Base-by-base conservation (phyloP, 306 rosid species). In the Malus sieversii region DNA sequence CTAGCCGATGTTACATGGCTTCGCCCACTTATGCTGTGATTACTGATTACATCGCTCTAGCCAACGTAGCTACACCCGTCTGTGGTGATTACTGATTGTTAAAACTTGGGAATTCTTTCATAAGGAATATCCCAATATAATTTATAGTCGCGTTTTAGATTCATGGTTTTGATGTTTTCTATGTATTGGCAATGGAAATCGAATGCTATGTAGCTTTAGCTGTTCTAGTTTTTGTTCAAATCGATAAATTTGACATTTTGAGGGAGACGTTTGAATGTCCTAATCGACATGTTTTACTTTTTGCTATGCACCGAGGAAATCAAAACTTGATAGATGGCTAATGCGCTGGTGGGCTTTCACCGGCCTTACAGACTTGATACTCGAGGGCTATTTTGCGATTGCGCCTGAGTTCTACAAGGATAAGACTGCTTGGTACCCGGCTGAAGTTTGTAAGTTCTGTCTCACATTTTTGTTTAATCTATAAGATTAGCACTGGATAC, bases 261-360 rank as follows among this genome's bases (percentile, higher is more conserved):
- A 44, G 42, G 62, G 38, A 44, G 42, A 65, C 80, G 32, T 5
- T 11, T n/a, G 13, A 42, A 6, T 73, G 27, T 75, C 75, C 73
- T 79, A 42, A 60, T 64, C 66, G 45, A 10, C 33, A 6, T 79
- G 48, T 33, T 57, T 72, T 58, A 42, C 62, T 52, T 66, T 77
- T 71, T 48, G 12, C 13, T 27, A 5, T 70, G 12, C 80, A 25
- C 76, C 76, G 40, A 95, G 85, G 87, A 86, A 33, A 71, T 51
- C 88, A 30, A 92, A 80, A 84, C 44, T 86, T 64, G 98, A 96
- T 27, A 87, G 97, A 69, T 40, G 86, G 90, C 84, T 96, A 14
- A 92, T 96, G 96, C 88, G 97, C 83, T 96, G 98, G 99, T 96
- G 97, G 99, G 87, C 85, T 15, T 96, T 96, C 83, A 92, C 97